Conservation (phyloP, 495 filamentous ascomycete genomes). For the Monascus purpureus region DNA sequence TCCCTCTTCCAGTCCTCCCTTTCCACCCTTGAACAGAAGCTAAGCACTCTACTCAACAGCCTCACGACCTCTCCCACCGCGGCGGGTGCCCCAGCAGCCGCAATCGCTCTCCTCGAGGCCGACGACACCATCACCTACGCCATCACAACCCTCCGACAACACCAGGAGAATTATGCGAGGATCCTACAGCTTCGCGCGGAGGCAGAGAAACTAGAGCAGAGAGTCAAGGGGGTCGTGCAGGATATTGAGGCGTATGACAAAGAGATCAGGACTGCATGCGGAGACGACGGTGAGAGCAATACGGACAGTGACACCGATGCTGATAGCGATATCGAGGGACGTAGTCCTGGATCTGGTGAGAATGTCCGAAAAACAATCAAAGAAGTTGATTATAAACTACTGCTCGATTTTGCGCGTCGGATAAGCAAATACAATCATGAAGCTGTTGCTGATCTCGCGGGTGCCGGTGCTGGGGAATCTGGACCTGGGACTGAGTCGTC, state of each 20-base stretch:
- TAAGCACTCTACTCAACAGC: conserved; percentile 27
- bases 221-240: conserved; percentile 27
- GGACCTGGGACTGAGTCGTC: conserved; percentile 1
- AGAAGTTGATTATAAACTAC: conserved; percentile 29
- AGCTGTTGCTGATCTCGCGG: conserved; percentile 33
- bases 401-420: conserved; percentile 32
- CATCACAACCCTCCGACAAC: conserved; percentile 24
- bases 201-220: conserved; percentile 23
- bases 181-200: conserved; percentile 24
- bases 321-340: conserved; percentile 5
- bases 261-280: conserved; percentile 19
- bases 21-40: conserved; percentile 23
- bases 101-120: conserved; percentile 24
- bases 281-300: conserved; percentile 12
- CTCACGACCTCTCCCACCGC: conserved; percentile 31
- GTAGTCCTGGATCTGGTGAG: conserved; percentile 2
- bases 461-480: conserved; percentile 8
- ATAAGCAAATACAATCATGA: conserved; percentile 37
- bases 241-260: conserved; percentile 27
- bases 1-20: conserved; percentile 21
- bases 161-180: conserved; percentile 29
- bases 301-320: conserved; percentile 11
- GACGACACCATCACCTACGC: conserved; percentile 27
- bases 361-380: conserved; percentile 7
- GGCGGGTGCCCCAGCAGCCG: conserved; percentile 25